Conservation (phyloP, 768 basidiomycete genomes). For the Scleroderma citrinum region DNA sequence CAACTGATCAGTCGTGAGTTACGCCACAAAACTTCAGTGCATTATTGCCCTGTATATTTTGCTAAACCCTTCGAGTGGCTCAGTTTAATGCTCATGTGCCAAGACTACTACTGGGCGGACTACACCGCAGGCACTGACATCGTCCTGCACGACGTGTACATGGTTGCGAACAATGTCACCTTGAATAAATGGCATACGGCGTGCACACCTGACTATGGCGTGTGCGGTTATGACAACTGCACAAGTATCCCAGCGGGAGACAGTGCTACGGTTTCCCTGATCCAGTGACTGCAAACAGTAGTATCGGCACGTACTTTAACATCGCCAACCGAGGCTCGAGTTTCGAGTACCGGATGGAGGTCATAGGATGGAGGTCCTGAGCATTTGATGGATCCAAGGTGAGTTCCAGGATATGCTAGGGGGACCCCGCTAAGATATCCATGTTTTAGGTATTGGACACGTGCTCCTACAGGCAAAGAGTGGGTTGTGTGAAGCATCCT, state of each 20-base stretch:
- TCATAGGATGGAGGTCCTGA: constrained; percentile 71
- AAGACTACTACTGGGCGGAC: constrained; percentile 56
- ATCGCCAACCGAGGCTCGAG: constrained; percentile 63
- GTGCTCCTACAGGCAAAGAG: constrained; percentile 62
- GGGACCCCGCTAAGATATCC: no score
- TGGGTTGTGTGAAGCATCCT: constrained; percentile 61
- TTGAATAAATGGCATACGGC: constrained; percentile 55
- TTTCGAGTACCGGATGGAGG: constrained; percentile 51
- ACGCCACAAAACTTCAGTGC: constrained; percentile 39
- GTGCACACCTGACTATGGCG: constrained; percentile 62
- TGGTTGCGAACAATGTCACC: constrained; percentile 53
- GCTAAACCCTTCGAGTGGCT: constrained; percentile 44
- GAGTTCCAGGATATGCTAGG: constrained; percentile 7
- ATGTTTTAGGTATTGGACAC: constrained; percentile 54
- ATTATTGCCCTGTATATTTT: constrained; percentile 42
- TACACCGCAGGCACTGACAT: constrained; percentile 65
- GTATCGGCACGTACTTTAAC: constrained; percentile 48
- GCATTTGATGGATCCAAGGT: constrained; percentile 61
- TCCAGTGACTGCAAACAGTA: constrained; percentile 23
- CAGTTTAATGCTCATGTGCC: constrained; percentile 60
- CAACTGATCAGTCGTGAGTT: no score
- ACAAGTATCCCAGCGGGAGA: constrained; percentile 36
- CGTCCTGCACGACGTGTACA: constrained; percentile 57
- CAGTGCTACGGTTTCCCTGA: constrained; percentile 21
- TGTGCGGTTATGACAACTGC: constrained; percentile 73